Evolutionary conservation across 805 yeast genomes (phyloP).

Genomic region (Hanseniaspora osmophila): DNA sequence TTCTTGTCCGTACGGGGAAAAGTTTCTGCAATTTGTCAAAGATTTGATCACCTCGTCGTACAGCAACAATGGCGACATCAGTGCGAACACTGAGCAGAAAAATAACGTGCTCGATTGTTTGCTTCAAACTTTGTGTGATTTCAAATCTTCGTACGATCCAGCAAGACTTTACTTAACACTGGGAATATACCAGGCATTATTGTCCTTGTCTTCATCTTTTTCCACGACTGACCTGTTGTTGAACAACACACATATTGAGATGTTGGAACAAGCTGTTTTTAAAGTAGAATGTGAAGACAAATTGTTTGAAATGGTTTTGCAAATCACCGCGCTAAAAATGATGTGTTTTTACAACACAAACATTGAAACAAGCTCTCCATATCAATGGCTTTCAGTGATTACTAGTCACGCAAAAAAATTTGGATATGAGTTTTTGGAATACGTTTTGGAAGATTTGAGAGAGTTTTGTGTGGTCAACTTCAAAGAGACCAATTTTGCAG

Average conservation of each 20-base stretch:
- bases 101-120: constrained; percentile 20
- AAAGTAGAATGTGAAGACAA: constrained; percentile 34
- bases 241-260: constrained; percentile 11
- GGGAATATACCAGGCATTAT: constrained; percentile 46
- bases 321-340: constrained; percentile 36
- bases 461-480: constrained; percentile 28
- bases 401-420: constrained; percentile 23
- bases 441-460: constrained; percentile 21
- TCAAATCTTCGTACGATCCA: constrained; percentile 49
- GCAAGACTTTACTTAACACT: constrained; percentile 45
- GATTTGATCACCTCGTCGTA: constrained; percentile 7
- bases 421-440: constrained; percentile 21
- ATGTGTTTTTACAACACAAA: constrained; percentile 12
- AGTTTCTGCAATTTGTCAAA: constrained; percentile 32
- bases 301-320: constrained; percentile 35
- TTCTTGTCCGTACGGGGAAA: constrained; percentile 46
- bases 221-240: too few species aligned
- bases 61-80: not conserved
- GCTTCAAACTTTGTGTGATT: constrained; percentile 33
- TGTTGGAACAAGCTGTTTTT: constrained; percentile 20
- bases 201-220: too few species aligned
- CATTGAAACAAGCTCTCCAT: constrained; percentile 20
- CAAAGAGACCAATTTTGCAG: constrained; percentile 8
- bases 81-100: not conserved
- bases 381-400: constrained; percentile 24